These are phyloP conservation scores for Aspergillus calidoustus DNA, from an alignment of 2,329 filamentous ascomycete genomes.

Conservation along the genomic window DNA sequence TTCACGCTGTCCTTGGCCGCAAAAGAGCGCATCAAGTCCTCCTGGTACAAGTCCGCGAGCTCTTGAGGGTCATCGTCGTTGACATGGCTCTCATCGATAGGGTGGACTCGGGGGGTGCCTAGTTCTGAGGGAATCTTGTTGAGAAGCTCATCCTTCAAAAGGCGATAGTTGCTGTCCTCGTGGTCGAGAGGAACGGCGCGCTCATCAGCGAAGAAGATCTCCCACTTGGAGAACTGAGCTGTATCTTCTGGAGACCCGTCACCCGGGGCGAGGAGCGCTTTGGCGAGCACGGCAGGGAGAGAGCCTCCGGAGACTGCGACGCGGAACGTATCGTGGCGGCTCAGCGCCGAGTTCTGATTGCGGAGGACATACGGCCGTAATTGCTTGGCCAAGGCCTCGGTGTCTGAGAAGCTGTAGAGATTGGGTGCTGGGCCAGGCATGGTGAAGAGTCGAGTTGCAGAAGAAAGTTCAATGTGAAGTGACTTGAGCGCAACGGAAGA, in stretches of 20 bases:
- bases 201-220: conserved; percentile 98
- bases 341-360: conserved; percentile 77
- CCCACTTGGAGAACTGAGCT: conserved; percentile 84
- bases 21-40: conserved; percentile 81
- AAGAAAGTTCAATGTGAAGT: background rate
- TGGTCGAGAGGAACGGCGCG: conserved; percentile 91
- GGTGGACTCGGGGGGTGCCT: conserved; percentile 72
- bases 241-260: conserved; percentile 61
- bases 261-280: conserved; percentile 71
- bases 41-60: conserved; percentile 91
- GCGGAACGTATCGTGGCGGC: conserved; percentile 84
- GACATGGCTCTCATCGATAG: conserved; percentile 71
- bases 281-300: conserved; percentile 83
- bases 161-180: conserved; percentile 89
- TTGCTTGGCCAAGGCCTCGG: conserved; percentile 71
- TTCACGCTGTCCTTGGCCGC: conserved; percentile 92
- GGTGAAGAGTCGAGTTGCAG: conserved; percentile 17
- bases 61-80: conserved; percentile 87
- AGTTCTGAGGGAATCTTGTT: conserved; percentile 77
- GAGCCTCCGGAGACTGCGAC: conserved; percentile 93
- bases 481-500: conserved; percentile 1
- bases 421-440: conserved; percentile 54
- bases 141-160: conserved; percentile 84
- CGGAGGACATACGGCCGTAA: conserved; percentile 83
- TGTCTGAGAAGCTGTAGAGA: conserved; percentile 79